Evolutionary conservation across 768 basidiomycete species (phyloP).

Genomic region (Podaxis rugospora): DNA sequence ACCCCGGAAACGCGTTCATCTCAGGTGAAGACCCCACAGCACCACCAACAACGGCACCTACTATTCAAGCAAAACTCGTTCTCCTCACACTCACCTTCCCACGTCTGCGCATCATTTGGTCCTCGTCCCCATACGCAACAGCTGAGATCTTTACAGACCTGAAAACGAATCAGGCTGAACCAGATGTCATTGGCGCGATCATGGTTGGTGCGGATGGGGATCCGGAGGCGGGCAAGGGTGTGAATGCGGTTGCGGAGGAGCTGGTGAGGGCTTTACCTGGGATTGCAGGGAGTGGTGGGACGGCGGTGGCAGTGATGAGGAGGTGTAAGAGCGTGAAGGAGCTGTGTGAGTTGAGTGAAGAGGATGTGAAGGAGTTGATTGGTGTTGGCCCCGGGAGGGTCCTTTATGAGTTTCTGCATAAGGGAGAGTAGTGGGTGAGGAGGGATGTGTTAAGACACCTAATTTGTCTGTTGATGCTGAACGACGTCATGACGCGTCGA

Average conservation of each 20-base stretch:
- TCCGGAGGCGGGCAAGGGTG: slow-evolving; percentile 56
- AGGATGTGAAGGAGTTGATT: slow-evolving; percentile 66
- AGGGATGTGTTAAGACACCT: background rate
- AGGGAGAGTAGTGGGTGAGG: slow-evolving; percentile 39
- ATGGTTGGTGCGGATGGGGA: slow-evolving; percentile 79
- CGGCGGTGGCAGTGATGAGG: slow-evolving; percentile 79
- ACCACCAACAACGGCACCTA: slow-evolving; percentile 32
- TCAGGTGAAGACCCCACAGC: slow-evolving; percentile 14
- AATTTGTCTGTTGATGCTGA: background rate
- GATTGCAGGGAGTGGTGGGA: slow-evolving; percentile 77
- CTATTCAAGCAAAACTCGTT: slow-evolving; percentile 89
- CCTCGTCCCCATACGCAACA: slow-evolving; percentile 90
- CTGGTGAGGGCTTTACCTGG: slow-evolving; percentile 81
- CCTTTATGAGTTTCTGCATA: slow-evolving; percentile 81
- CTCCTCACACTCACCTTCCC: slow-evolving; percentile 89
- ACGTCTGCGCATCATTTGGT: slow-evolving; percentile 93
- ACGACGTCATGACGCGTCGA: no score
- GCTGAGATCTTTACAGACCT: slow-evolving; percentile 92
- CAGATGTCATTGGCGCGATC: slow-evolving; percentile 73
- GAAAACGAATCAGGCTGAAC: slow-evolving; percentile 75
- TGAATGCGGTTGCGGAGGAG: slow-evolving; percentile 78
- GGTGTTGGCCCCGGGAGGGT: slow-evolving; percentile 78
- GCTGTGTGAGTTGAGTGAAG: slow-evolving; percentile 59
- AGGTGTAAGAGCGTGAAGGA: slow-evolving; percentile 75
- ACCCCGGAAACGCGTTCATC: background rate